Base-by-base conservation (phyloP, 2,329 filamentous ascomycete genomes). In the Zelopaecilomyces penicillatus region DNA sequence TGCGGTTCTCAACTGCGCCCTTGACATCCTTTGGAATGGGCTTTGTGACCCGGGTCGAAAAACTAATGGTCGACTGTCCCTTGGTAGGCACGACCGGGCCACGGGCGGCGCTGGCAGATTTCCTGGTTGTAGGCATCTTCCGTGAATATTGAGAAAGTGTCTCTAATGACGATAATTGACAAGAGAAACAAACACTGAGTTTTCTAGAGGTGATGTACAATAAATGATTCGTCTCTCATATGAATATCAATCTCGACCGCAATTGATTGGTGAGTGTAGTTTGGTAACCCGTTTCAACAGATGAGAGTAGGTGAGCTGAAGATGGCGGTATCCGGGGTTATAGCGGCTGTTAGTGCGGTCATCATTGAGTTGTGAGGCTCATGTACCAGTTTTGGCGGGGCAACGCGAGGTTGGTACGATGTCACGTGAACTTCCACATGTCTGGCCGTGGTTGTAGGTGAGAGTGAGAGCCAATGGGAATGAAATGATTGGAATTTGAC, bases 31-130 rank as follows among this genome's bases (percentile, higher is more conserved):
- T 71, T 27, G 71, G 60, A 4, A 70, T 66, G 32, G 68, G 60
- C 58, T 80, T 80, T 46, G 75, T 79, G 38, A 80, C 73, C 36
- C 67, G 67, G 58, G 72, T 71, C 54, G 75, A 70, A 65, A 80
- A 80, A 58, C 72, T 78, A 47, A 79, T 68, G 33, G 73, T 80
- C 6, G 74, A 71, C 52, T 80, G 76, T 32, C 65, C 65, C 57
- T 71, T 74, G 48, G 59, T 57, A 39, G 65, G 59, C 6, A 59
- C 60, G 19, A 61, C 53, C 28, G 63, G 60, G 44, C 63, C 54
- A 39, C 64, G 60, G 50, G 60, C 54, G 51, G 58, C 61, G 53
- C 64, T 63, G 35, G 68, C 60, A n/a, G 74, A 70, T 58, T 71
- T 68, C 63, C 72, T 65, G 12, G 74, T 73, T 41, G 65, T 59